Evolutionary conservation across 257 asterid species (phyloP), one percentile per base, ranked within the genome.

Genomic region (Knoxia roxburghii): DNA sequence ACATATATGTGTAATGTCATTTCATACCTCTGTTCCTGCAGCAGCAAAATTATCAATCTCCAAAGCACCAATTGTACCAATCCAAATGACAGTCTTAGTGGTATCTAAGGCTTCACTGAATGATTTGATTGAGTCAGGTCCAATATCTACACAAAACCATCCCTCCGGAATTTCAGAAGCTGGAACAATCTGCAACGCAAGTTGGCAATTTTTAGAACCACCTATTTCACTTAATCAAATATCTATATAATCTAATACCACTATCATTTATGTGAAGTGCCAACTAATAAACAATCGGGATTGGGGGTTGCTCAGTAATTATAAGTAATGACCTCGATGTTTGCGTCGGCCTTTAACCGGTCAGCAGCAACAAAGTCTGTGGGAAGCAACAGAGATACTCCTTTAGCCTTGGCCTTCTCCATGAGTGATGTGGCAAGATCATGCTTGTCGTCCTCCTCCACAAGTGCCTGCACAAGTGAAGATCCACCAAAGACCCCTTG

Each of bases 1-100:
- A n/a, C n/a, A n/a, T n/a, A n/a, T n/a, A n/a, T n/a, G n/a, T n/a
- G n/a, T n/a, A n/a, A n/a, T n/a, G n/a, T n/a, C n/a, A 50, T 11
- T 52, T 60, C 8, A 6, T 81, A 89, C 96, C 90, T 85, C 96
- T 26, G 96, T 87, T 69, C 95, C 96, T 7, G 95, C 81, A 27
- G n/a, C n/a, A n/a, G 97, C 97, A 80, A 89, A 89, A 78, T 89
- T 84, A 51, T 89, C 97, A 24, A 87, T 85, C 82, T 89, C 95
- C 45, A 89, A 89, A 26, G 85, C 97, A 46, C 95, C 97, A 95
- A 89, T 89, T 3, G 95, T 95, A 35, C 95, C 97, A 60, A 87
- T 89, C 95, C 95, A 87, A 68, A 89, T 87, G 32, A 89, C 48
- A 29, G 95, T 87, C 72, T 85, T 77, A 49, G 95, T 89, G 65